These are phyloP conservation scores for Leucocoprinus leucothites DNA, from an alignment of 768 basidiomycete species.

Conservation along the genomic window DNA sequence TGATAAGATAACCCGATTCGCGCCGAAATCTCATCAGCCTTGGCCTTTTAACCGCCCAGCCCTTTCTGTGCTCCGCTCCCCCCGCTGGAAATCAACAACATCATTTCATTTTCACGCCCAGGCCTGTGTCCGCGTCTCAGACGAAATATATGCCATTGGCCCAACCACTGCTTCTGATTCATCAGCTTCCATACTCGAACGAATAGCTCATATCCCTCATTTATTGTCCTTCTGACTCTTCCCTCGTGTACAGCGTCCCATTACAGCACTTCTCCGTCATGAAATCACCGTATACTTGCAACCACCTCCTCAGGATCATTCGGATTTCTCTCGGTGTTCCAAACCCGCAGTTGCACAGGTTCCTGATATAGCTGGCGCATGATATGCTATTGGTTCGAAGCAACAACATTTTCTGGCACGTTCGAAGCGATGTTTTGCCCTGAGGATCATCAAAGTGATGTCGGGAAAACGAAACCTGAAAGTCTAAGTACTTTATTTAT, in stretches of 20 bases:
- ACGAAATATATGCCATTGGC: constrained; percentile 14
- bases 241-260: not conserved
- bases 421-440: not conserved
- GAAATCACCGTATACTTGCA: not conserved
- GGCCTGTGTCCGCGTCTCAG: constrained; percentile 6
- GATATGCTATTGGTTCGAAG: constrained; percentile 4
- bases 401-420: not conserved
- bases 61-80: constrained; percentile 9
- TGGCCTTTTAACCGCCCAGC: not conserved
- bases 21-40: constrained; percentile 15
- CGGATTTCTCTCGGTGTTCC: not conserved
- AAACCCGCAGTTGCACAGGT: not conserved
- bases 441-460: not conserved
- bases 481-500: not conserved
- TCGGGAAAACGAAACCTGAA: not conserved
- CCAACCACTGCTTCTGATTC: constrained; percentile 4
- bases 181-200: not conserved
- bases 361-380: not conserved
- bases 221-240: not conserved
- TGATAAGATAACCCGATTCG: constrained; percentile 24
- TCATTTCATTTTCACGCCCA: constrained; percentile 6
- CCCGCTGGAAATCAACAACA: constrained; percentile 12
- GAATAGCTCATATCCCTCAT: constrained; percentile 19
- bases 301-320: not conserved
- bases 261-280: not conserved